Evolutionary conservation across 768 basidiomycete genomes (phyloP), one percentile per base, ranked within the genome.

Genomic region (Sistotremastrum suecicum): DNA sequence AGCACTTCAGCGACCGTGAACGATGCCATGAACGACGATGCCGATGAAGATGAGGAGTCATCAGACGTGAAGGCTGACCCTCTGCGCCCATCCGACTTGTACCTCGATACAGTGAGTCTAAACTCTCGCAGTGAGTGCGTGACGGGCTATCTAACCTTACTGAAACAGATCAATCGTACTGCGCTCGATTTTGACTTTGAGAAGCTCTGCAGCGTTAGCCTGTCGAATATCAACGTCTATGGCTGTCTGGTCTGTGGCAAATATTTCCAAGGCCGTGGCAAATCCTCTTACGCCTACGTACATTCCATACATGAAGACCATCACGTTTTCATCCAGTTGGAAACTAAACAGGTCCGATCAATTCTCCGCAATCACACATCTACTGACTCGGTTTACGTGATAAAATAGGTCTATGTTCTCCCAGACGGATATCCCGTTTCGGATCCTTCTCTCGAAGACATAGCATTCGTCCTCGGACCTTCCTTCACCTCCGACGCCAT

Each of bases 291-390:
- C 59, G 95, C 95, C 28, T 99, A 95, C 63, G 78, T 90, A 10
- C 95, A 99, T 65, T 85, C 91, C 40, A 92, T 99, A 51, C 88
- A 92, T 56, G 90, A 98, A 49, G 92, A 95, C 63, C 92, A 99
- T 59, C 91, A 98, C 57, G 95, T 98, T 47, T 99, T 91, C 71
- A 86, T 99, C 56, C 91, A 98, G 63, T 72, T 98, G 33, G 83
- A 86, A 56, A 88, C 90, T 3, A 80, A 85, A 48, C 94, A 92
- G 78, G 94, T 88, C 36, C 49, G 50, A 47, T 55, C 33, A 28
- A 20, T 49, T 42, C n/a, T 42, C 46, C 51, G 48, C 46, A 55
- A 51, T 41, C 49, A 48, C 20, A 11, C 11, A 10, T 34, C 5
- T 31, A 12, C 35, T 42, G 34, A 34, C 42, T 31, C 30, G 7